Evolutionary conservation across 768 basidiomycete genomes (phyloP).

Genomic region (Russula virescens): DNA sequence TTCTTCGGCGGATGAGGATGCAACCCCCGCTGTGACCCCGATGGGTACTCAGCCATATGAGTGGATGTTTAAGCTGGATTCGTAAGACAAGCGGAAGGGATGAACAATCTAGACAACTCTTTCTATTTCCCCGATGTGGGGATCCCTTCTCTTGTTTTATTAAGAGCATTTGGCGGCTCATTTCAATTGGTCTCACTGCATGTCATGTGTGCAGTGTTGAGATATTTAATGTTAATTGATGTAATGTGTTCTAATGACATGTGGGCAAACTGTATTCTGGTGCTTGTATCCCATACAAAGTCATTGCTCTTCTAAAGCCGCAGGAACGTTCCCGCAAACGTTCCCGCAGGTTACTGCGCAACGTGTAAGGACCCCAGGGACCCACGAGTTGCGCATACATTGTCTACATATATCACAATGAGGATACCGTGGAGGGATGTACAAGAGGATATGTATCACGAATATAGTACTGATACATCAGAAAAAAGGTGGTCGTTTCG

Average conservation of each 20-base stretch:
- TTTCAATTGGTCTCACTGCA: not conserved
- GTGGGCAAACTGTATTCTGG: not conserved
- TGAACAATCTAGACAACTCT: not conserved
- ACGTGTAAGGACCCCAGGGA: too few species aligned
- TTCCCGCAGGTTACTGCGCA: too few species aligned
- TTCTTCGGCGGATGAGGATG: not conserved
- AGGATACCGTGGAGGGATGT: too few species aligned
- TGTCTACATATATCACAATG: too few species aligned
- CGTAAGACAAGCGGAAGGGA: not conserved
- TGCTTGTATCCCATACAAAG: too few species aligned
- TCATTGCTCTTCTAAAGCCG: too few species aligned
- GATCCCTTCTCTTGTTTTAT: not conserved
- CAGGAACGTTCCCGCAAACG: too few species aligned
- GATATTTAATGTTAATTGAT: not conserved
- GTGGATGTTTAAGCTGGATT: slow-evolving; percentile 24
- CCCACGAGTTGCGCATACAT: too few species aligned
- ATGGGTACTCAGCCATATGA: slow-evolving; percentile 22
- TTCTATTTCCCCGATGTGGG: slow-evolving; percentile 10
- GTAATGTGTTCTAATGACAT: not conserved
- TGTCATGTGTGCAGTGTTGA: slow-evolving; percentile 17
- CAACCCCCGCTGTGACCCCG: slow-evolving; percentile 18
- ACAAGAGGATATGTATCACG: too few species aligned
- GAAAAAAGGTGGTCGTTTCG: too few species aligned
- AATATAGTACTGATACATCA: too few species aligned
- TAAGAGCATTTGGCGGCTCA: not conserved